Evolutionary conservation across 257 asterid genomes (phyloP), one percentile per base, ranked within the genome.

Genomic region (Gynochthodes officinalis): DNA sequence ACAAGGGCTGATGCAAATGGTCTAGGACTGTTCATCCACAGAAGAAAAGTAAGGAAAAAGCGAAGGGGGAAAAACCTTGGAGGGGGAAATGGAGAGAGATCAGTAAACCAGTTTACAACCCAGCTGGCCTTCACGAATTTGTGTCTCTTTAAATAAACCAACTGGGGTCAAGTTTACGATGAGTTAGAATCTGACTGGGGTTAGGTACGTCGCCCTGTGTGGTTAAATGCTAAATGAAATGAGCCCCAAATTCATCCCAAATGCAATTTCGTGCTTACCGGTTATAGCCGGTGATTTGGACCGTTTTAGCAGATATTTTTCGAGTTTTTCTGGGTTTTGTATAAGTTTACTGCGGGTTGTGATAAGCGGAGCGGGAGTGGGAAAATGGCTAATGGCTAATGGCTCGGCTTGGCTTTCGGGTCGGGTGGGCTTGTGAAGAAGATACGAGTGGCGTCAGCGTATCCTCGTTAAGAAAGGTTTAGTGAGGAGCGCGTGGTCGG

Each of bases 131-230:
- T 71, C 53, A 78, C 71, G 78, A 70, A 78, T 70, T 79, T 79
- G 86, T 75, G 82, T 68, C 67, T 73, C 82, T 80, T 86, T 92
- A 92, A 85, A 89, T 92, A 92, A 88, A 75, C 86, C 53, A 79
- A 77, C 79, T 58, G 69, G 84, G 84, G 90, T 79, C 63, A 60
- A 76, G 65, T 68, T 23, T 64, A 42, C 67, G n/a, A 74, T 64
- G 79, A 86, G 96, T 92, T 90, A 86, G 85, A 82, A 71, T 80
- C 83, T 79, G 72, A 79, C 88, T 74, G 40, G 35, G 84, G 88
- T 84, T 81, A 76, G 83, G 78, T 73, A 54, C 57, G 46, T 55
- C 57, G 70, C 60, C 39, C 4, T 59, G n/a, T 54, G 23, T 40
- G 40, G 57, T 39, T 14, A 43, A 40, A 54, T 66, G 75, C 54